Conservation (phyloP, 768 basidiomycete genomes). For the Lactarius pseudohatsudake region DNA sequence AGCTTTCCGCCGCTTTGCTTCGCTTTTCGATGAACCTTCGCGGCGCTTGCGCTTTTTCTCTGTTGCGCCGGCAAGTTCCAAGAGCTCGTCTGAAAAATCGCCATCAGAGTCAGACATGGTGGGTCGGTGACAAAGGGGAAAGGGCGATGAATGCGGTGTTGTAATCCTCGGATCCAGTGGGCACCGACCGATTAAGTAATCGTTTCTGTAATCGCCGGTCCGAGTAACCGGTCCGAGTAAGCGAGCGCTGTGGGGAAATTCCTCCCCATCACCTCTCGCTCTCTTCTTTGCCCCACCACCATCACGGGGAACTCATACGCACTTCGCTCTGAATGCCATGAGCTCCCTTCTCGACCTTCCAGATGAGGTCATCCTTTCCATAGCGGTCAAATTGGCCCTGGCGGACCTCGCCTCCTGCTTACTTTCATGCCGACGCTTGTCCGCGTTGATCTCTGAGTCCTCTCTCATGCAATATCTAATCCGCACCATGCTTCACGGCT, state of each 20-base stretch:
- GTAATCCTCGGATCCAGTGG: background rate
- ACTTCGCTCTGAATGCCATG: background rate
- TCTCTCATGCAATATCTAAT: conserved; percentile 24
- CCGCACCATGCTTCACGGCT: conserved; percentile 17
- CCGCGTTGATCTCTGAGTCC: conserved; percentile 5
- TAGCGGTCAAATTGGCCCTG: conserved; percentile 2
- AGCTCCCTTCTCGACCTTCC: conserved; percentile 12
- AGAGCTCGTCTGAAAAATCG: conserved; percentile 67
- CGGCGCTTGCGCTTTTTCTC: conserved; percentile 66
- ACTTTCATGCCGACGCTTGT: conserved; percentile 12
- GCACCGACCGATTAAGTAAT: background rate
- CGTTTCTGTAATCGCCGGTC: background rate
- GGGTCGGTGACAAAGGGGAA: conserved; percentile 17
- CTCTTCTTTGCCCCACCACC: background rate
- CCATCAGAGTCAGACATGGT: conserved; percentile 53
- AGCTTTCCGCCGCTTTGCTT: conserved; percentile 66
- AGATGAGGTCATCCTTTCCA: conserved; percentile 17
- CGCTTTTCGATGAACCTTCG: conserved; percentile 45
- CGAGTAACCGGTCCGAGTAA: background rate
- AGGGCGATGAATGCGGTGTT: background rate
- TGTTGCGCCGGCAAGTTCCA: conserved; percentile 72
- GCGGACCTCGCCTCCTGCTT: conserved; percentile 10
- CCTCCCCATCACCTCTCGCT: background rate
- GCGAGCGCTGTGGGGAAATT: background rate
- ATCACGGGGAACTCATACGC: background rate